Evolutionary conservation across 208 protist species (phyloP).

Genomic region (Leishmania gerbilli): DNA sequence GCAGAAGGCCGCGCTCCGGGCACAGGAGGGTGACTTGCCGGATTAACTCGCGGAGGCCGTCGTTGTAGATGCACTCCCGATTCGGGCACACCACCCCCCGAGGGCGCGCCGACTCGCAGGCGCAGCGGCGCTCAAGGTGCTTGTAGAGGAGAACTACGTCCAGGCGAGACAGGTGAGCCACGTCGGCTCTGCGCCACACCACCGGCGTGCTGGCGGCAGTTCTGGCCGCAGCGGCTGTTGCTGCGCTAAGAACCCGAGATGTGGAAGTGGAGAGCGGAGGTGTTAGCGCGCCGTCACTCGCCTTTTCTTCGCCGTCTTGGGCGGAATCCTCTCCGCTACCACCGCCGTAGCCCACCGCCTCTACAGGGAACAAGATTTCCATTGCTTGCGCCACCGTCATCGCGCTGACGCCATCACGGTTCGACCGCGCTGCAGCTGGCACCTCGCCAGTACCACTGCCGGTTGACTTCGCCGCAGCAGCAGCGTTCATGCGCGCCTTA

Average conservation of each 20-base stretch:
- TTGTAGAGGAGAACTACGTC: conserved; percentile 78
- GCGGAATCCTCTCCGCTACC: neutral
- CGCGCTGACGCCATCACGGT: neutral
- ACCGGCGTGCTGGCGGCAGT: neutral
- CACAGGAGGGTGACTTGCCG: conserved; percentile 86
- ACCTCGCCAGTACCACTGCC: neutral
- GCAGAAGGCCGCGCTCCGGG: conserved; percentile 84
- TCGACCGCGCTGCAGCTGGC: neutral
- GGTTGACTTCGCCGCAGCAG: neutral
- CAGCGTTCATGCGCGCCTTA: neutral
- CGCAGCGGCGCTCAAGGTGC: conserved; percentile 68
- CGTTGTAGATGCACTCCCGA: conserved; percentile 78
- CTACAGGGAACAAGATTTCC: conserved; percentile 22
- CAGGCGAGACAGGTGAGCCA: conserved; percentile 63
- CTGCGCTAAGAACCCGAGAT: neutral
- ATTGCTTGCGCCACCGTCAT: conserved; percentile 31
- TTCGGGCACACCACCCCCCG: conserved; percentile 69
- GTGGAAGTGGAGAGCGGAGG: neutral
- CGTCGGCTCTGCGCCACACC: conserved; percentile 25
- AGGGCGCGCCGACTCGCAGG: conserved; percentile 61
- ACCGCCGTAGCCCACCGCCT: neutral
- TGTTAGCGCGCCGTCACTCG: neutral
- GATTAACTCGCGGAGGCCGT: conserved; percentile 81
- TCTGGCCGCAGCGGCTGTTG: neutral
- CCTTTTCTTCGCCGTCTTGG: neutral